Conservation (phyloP, 2,329 filamentous ascomycete species). For the Trichoderma arundinaceum region DNA sequence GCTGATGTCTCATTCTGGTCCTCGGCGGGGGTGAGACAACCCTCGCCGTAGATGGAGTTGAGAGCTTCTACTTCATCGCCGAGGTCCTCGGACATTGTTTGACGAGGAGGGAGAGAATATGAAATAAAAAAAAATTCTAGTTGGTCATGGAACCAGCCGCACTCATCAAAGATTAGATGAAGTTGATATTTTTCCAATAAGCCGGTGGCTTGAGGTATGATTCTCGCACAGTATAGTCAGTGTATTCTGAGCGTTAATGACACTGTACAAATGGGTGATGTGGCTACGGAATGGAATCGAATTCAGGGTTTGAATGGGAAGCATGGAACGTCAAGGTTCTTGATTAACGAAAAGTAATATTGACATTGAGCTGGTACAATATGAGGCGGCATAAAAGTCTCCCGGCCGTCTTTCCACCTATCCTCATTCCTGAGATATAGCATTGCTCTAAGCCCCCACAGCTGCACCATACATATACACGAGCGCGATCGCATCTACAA, state of each 20-base stretch:
- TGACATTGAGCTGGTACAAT: slow-evolving; percentile 40
- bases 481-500: slow-evolving; percentile 32
- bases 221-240: slow-evolving; percentile 30
- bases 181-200: slow-evolving; percentile 2
- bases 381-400: slow-evolving; percentile 35
- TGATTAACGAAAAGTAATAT: slow-evolving; percentile 27
- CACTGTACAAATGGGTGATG: not conserved
- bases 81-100: slow-evolving; percentile 63
- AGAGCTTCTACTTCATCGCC: slow-evolving; percentile 79
- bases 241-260: not conserved
- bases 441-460: slow-evolving; percentile 41
- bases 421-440: slow-evolving; percentile 26
- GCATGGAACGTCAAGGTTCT: not conserved
- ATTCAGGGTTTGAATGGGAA: not conserved
- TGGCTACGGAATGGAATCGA: not conserved
- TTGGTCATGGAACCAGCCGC: not conserved
- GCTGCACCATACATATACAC: slow-evolving; percentile 27
- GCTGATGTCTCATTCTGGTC: slow-evolving; percentile 36
- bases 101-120: not conserved
- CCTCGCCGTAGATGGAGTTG: slow-evolving; percentile 80
- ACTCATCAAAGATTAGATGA: not conserved
- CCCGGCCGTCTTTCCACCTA: slow-evolving; percentile 35
- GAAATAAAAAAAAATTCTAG: not conserved
- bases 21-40: slow-evolving; percentile 59
- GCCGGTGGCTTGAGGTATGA: slow-evolving; percentile 1